These are phyloP conservation scores for Lasiodiplodia theobromae DNA, from an alignment of 2,329 filamentous ascomycete genomes.

Conservation along the genomic window DNA sequence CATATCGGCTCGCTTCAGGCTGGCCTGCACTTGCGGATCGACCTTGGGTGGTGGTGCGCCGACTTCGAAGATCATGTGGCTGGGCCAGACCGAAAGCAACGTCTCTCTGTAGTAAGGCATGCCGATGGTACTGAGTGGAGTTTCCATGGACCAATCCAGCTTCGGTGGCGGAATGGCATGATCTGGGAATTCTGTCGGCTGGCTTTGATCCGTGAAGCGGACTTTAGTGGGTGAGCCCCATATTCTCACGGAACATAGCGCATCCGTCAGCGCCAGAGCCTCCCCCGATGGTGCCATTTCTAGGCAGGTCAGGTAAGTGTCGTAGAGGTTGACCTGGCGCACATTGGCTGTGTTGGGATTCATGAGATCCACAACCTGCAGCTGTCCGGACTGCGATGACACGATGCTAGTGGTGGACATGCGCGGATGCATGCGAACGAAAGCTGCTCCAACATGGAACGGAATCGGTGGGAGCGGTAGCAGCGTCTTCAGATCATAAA, in stretches of 20 bases:
- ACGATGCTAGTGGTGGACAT: slow-evolving; percentile 96
- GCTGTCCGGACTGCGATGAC: slow-evolving; percentile 87
- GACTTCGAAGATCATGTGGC: slow-evolving; percentile 81
- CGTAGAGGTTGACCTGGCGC: slow-evolving; percentile 78
- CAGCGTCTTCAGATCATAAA: slow-evolving; percentile 93
- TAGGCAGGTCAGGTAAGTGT: slow-evolving; percentile 75
- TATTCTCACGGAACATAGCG: slow-evolving; percentile 78
- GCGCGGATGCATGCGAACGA: slow-evolving; percentile 94
- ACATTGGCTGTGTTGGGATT: slow-evolving; percentile 89
- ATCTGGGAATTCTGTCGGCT: slow-evolving; percentile 79
- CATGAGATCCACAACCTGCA: slow-evolving; percentile 95
- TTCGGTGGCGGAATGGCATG: slow-evolving; percentile 62
- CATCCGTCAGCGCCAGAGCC: slow-evolving; percentile 80
- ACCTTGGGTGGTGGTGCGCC: slow-evolving; percentile 81
- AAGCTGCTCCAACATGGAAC: slow-evolving; percentile 89
- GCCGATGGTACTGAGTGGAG: slow-evolving; percentile 82
- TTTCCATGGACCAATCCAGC: slow-evolving; percentile 75
- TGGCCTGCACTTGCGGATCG: slow-evolving; percentile 72
- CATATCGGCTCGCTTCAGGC: slow-evolving; percentile 74
- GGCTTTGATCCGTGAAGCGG: slow-evolving; percentile 83
- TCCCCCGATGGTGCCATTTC: slow-evolving; percentile 90
- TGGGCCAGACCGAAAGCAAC: slow-evolving; percentile 88
- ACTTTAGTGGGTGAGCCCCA: slow-evolving; percentile 89
- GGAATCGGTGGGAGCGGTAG: slow-evolving; percentile 88
- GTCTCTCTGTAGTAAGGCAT: slow-evolving; percentile 93